Base-by-base conservation (phyloP, 148 eudicot species). In the Cornus suecica region DNA sequence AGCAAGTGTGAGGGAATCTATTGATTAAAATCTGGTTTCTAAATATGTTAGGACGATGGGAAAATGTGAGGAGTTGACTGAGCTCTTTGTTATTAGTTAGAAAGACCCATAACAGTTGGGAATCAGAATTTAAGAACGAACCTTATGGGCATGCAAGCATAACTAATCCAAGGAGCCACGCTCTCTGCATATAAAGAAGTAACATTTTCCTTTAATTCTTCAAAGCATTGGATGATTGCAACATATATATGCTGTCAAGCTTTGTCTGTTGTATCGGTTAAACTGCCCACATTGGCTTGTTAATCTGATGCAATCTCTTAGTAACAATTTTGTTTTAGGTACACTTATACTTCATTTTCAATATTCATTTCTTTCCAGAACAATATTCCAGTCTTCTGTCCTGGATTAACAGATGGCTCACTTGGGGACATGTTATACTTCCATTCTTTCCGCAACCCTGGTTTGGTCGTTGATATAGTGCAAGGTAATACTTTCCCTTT, bases 401-500 rank as follows among this genome's bases (percentile, higher is more conserved):
- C 97, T 16, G 88, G 93, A 66, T 77, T 95, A 81, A 95, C 99
- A 30, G 99, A 95, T 73, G 99, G 99, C 66, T 92, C 97, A 34
- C 78, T 95, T 13, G 99, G 99, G 34, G 99, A 92, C 82, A 92
- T 92, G 97, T 64, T 95, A 78, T 91, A 95, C 80, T 89, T 93
- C 76, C 99, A 95, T 81, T 91, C 94, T 41, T 84, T 86, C 71
- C 85, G 80, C 72, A 90, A 81, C 26, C 97, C 99, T 14, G 97
- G 99, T 73, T 78, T 95, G 63, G 83, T 95, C 32, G 65, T 92
- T 51, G 99, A 95, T 77, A 52, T 89, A 70, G 97, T 95, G 25
- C 97, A 88, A 89, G 99, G 99, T 92, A 76, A 42, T 72, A n/a
- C 8, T 32, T 18, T 42, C 63, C 7, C 10, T 23, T 41, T 26